Evolutionary conservation across 129 eudicot genomes (phyloP).

Genomic region (Gnaphalium uliginosum): DNA sequence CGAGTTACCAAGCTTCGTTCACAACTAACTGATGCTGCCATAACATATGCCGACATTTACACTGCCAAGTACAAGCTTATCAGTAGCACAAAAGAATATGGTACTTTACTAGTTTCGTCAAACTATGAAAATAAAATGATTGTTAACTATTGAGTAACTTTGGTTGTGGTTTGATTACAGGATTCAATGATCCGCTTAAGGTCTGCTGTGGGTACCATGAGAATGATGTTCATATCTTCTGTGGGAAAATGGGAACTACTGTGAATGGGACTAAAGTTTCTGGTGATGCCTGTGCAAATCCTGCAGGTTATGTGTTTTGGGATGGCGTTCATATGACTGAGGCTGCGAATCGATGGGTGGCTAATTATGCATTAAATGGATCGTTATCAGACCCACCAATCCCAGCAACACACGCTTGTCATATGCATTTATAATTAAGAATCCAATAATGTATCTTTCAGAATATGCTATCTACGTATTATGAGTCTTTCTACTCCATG

Average conservation of each 20-base stretch:
- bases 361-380: constrained; percentile 34
- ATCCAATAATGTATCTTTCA: neutral
- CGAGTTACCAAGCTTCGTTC: constrained; percentile 45
- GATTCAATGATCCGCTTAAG: constrained; percentile 59
- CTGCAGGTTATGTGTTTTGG: constrained; percentile 49
- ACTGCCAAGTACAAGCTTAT: constrained; percentile 59
- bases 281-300: constrained; percentile 51
- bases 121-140: neutral
- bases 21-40: constrained; percentile 50
- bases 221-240: constrained; percentile 38
- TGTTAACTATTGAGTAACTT: neutral
- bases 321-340: constrained; percentile 68
- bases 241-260: constrained; percentile 38
- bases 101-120: constrained; percentile 20
- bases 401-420: constrained; percentile 17
- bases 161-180: constrained; percentile 29
- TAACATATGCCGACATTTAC: constrained; percentile 60
- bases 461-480: neutral
- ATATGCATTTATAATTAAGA: constrained; percentile 5
- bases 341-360: constrained; percentile 67
- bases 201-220: constrained; percentile 58
- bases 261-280: constrained; percentile 49
- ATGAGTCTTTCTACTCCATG: neutral
- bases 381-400: constrained; percentile 9
- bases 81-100: constrained; percentile 43